A percentile compares a stretch with the other conserved stretches of the same genome.
Evolutionary conservation across 2,329 filamentous ascomycete species (phyloP).

Genomic region (Fusarium sp.): DNA sequence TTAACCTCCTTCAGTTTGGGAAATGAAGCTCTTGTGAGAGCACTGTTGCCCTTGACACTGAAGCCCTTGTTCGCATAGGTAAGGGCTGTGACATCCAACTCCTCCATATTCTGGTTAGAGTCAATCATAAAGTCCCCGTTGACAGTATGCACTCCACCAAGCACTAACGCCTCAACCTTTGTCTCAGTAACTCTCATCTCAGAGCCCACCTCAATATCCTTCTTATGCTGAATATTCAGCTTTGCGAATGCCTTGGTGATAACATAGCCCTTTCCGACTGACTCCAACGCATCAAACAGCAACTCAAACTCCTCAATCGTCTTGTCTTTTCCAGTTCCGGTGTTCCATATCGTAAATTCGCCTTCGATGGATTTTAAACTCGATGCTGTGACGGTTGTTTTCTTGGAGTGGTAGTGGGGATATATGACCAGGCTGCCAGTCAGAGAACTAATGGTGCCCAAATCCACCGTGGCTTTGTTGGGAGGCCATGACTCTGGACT

Average conservation of each 20-base stretch:
- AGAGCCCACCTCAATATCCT: slow-evolving; percentile 29
- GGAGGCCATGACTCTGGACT: slow-evolving; percentile 42
- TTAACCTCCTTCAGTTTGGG: slow-evolving; percentile 42
- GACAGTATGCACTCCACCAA: slow-evolving; percentile 42
- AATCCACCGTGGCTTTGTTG: slow-evolving; percentile 40
- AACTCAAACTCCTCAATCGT: slow-evolving; percentile 38
- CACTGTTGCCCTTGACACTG: slow-evolving; percentile 38
- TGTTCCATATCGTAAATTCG: slow-evolving; percentile 42
- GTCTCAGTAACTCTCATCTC: slow-evolving; percentile 45
- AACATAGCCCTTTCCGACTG: slow-evolving; percentile 40
- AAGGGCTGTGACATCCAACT: slow-evolving; percentile 28
- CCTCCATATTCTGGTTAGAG: slow-evolving; percentile 35
- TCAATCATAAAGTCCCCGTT: slow-evolving; percentile 45
- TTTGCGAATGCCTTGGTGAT: slow-evolving; percentile 40
- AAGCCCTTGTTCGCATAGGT: slow-evolving; percentile 43
- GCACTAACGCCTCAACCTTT: slow-evolving; percentile 32
- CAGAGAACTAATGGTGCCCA: slow-evolving; percentile 40
- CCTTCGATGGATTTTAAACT: slow-evolving; percentile 41
- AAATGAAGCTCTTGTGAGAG: slow-evolving; percentile 35
- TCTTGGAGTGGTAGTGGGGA: slow-evolving; percentile 40
- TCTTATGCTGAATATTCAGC: slow-evolving; percentile 38
- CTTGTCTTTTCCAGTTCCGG: slow-evolving; percentile 24
- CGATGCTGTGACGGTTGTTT: slow-evolving; percentile 40
- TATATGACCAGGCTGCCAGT: slow-evolving; percentile 45
- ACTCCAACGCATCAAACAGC: slow-evolving; percentile 36